phyloP scores from a whole-genome alignment of 208 protist species.

The Leishmania tarentolae region DNA sequence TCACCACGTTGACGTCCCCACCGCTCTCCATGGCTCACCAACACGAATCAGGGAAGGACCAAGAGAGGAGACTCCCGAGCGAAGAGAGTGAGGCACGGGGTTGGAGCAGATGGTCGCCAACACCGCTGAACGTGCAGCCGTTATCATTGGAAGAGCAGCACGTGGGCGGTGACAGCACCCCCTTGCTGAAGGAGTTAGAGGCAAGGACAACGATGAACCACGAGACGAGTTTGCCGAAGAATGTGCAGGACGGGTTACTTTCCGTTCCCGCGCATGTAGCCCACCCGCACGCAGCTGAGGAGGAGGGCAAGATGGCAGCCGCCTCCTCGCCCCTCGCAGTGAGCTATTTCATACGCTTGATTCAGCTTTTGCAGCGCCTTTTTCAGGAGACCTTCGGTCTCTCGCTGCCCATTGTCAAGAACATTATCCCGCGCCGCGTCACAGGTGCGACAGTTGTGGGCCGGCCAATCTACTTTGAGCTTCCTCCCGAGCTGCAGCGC shows the following conservation, averaged over 20 bases:
- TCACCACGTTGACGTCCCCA: background rate
- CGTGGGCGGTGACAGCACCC: background rate
- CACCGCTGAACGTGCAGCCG: background rate
- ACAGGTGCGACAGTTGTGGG: constrained; percentile 53
- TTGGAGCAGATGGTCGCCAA: background rate
- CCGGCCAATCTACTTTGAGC: constrained; percentile 44
- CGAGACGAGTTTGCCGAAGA: background rate
- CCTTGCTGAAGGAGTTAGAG: background rate
- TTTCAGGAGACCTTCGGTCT: constrained; percentile 58
- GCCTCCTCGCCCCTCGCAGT: background rate
- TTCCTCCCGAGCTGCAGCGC: constrained; percentile 30
- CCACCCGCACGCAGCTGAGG: background rate
- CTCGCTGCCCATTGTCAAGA: constrained; percentile 56
- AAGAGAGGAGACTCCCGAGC: constrained; percentile 10
- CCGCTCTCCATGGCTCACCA: background rate
- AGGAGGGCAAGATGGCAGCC: background rate
- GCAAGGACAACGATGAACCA: background rate
- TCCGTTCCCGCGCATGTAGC: background rate
- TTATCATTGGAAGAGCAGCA: background rate
- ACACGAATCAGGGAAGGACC: background rate
- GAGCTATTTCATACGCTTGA: constrained; percentile 6
- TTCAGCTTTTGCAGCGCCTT: constrained; percentile 31
- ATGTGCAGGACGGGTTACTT: too few species aligned
- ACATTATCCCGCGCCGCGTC: constrained; percentile 46
- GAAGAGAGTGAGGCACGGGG: constrained; percentile 13